Evolutionary conservation across 164 flowering plant species (phyloP).

Genomic region (Kalanchoe fedtschenkoi): DNA sequence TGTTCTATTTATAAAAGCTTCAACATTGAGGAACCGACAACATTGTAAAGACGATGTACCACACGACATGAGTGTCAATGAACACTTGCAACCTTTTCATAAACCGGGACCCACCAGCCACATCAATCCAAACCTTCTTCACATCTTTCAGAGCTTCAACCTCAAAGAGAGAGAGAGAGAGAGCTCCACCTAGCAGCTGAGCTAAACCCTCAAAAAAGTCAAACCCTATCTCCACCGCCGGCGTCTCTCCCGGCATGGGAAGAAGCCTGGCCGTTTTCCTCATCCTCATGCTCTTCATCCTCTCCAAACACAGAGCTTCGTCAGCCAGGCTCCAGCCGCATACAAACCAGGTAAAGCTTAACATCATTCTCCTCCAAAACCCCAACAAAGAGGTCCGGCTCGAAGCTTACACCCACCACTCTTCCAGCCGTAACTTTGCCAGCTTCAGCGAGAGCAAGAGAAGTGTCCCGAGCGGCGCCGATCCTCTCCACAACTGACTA

Average conservation of each 20-base stretch:
- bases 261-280: not conserved
- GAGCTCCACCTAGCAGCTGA: conserved; percentile 1
- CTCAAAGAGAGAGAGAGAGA: too few species aligned
- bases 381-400: not conserved
- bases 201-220: not conserved
- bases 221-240: too few species aligned
- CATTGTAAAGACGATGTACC: too few species aligned
- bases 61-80: too few species aligned
- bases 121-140: not conserved
- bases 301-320: conserved; percentile 1
- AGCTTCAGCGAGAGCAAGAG: not conserved
- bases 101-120: not conserved
- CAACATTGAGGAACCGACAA: too few species aligned
- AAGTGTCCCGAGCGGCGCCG: conserved; percentile 2
- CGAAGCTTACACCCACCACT: not conserved
- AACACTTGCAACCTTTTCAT: too few species aligned
- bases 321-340: not conserved
- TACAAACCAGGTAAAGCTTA: too few species aligned
- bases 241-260: not conserved
- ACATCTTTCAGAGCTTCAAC: conserved; percentile 4
- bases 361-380: not conserved
- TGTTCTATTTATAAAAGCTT: too few species aligned
- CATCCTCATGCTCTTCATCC: not conserved
- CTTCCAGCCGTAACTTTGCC: not conserved
- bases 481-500: conserved; percentile 4